A percentile compares a stretch with the other conserved stretches of the same genome.
Evolutionary conservation across 805 yeast species (phyloP).

Genomic region (Candida tallmaniae): DNA sequence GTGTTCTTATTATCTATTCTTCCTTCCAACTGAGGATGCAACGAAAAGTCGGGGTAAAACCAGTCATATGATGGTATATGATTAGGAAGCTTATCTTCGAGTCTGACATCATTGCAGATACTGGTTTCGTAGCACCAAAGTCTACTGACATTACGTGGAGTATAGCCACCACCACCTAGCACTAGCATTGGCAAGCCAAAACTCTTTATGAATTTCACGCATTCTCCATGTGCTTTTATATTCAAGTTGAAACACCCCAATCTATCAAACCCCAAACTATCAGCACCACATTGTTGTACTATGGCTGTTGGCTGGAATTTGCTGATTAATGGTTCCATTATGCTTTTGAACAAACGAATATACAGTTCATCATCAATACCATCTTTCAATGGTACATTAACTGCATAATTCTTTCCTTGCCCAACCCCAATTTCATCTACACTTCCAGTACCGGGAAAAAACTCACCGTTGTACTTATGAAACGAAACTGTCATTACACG

Average conservation of each 20-base stretch:
- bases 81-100: slow-evolving; percentile 51
- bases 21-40: slow-evolving; percentile 66
- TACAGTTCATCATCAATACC: slow-evolving; percentile 94
- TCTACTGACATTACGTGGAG: slow-evolving; percentile 91
- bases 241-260: slow-evolving; percentile 91
- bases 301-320: slow-evolving; percentile 92
- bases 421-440: slow-evolving; percentile 87
- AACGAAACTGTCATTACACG: slow-evolving; percentile 95
- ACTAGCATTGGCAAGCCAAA: slow-evolving; percentile 89
- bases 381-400: slow-evolving; percentile 89
- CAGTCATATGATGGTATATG: slow-evolving; percentile 71
- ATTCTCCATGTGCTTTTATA: slow-evolving; percentile 91
- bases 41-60: slow-evolving; percentile 86
- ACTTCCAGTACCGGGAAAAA: slow-evolving; percentile 96
- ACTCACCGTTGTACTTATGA: slow-evolving; percentile 91
- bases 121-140: slow-evolving; percentile 96
- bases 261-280: slow-evolving; percentile 88
- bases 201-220: slow-evolving; percentile 83
- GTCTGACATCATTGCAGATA: slow-evolving; percentile 57
- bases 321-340: slow-evolving; percentile 84
- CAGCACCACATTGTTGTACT: slow-evolving; percentile 97
- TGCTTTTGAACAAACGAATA: slow-evolving; percentile 67
- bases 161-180: slow-evolving; percentile 97
- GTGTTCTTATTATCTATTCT: slow-evolving; percentile 81
- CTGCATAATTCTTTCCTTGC: slow-evolving; percentile 79